Conservation (phyloP, 2,329 filamentous ascomycete species). For the Paecilomyces dactylethromorphus region DNA sequence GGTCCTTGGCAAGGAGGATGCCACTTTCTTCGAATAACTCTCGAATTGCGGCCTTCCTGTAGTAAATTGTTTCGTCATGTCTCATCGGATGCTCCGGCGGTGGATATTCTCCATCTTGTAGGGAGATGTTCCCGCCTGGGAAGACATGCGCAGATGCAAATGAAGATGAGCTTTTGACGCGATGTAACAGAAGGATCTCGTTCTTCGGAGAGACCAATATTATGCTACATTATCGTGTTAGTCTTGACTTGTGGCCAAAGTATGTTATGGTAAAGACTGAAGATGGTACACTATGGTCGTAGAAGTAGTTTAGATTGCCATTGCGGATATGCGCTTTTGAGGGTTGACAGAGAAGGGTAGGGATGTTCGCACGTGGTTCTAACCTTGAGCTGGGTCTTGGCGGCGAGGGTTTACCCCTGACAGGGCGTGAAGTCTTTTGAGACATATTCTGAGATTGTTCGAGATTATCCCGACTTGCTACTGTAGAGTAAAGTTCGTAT, state of each 20-base stretch:
- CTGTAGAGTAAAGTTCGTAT: not conserved
- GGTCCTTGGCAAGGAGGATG: constrained; percentile 62
- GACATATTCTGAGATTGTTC: constrained; percentile 14
- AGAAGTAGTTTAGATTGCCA: not conserved
- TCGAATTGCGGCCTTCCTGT: constrained; percentile 75
- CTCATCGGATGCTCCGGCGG: constrained; percentile 45
- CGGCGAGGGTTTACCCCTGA: constrained; percentile 34
- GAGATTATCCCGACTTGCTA: not conserved
- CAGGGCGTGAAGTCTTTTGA: constrained; percentile 8
- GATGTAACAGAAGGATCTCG: constrained; percentile 79
- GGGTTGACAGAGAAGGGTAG: not conserved
- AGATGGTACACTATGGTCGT: not conserved
- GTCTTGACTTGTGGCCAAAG: not conserved
- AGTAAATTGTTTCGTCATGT: constrained; percentile 66
- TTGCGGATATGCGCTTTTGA: not conserved
- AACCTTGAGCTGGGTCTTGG: constrained; percentile 62
- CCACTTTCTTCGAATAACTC: constrained; percentile 96
- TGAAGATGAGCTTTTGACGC: constrained; percentile 72
- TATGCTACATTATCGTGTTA: constrained; percentile 50
- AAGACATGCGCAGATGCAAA: constrained; percentile 95
- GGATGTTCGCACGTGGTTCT: constrained; percentile 1
- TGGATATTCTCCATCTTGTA: constrained; percentile 64
- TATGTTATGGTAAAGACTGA: not conserved
- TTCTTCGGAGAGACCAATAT: constrained; percentile 80
- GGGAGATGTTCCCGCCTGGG: constrained; percentile 73